These are phyloP conservation scores for Rhodotorula mucilaginosa DNA, from an alignment of 1,284 basidiomycete species.

Conservation along the genomic window DNA sequence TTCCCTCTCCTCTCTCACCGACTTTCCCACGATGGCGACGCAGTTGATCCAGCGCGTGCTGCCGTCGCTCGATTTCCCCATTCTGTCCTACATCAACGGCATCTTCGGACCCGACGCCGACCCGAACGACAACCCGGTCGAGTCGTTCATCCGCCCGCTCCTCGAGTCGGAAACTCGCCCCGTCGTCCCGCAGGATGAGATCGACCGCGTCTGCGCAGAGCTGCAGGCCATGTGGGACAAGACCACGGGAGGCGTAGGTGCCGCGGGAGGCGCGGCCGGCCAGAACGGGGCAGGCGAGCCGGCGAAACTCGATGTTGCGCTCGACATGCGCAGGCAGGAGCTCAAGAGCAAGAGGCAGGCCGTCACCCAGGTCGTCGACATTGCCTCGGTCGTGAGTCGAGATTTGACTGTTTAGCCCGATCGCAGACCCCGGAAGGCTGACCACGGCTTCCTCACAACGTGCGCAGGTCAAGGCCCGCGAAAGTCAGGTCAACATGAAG, in stretches of 20 bases:
- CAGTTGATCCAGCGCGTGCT: slow-evolving; percentile 21
- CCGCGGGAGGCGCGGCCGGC: slow-evolving; percentile 33
- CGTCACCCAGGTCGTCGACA: slow-evolving; percentile 47
- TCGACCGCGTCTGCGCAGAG: slow-evolving; percentile 65
- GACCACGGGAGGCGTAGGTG: slow-evolving; percentile 53
- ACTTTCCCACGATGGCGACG: slow-evolving; percentile 10
- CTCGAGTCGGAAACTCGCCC: slow-evolving; percentile 55
- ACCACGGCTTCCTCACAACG: neutral
- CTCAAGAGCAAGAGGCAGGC: slow-evolving; percentile 46
- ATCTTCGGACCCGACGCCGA: slow-evolving; percentile 25
- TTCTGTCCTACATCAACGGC: slow-evolving; percentile 25
- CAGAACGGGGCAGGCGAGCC: slow-evolving; percentile 46
- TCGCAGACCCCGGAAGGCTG: neutral
- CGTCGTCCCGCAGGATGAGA: slow-evolving; percentile 61
- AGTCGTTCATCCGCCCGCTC: slow-evolving; percentile 38
- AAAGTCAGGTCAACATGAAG: slow-evolving; percentile 93
- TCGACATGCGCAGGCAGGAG: slow-evolving; percentile 83
- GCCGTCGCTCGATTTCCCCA: slow-evolving; percentile 14
- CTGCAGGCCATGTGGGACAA: slow-evolving; percentile 60
- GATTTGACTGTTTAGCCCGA: slow-evolving; percentile 50
- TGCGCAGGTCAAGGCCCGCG: slow-evolving; percentile 56
- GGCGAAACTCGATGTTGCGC: slow-evolving; percentile 82
- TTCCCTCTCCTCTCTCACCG: too few species aligned
- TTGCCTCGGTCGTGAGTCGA: slow-evolving; percentile 37
- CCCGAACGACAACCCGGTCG: slow-evolving; percentile 52